phyloP scores from a whole-genome alignment of 73 alveolate species.

The Tetrahymena thermophila region DNA sequence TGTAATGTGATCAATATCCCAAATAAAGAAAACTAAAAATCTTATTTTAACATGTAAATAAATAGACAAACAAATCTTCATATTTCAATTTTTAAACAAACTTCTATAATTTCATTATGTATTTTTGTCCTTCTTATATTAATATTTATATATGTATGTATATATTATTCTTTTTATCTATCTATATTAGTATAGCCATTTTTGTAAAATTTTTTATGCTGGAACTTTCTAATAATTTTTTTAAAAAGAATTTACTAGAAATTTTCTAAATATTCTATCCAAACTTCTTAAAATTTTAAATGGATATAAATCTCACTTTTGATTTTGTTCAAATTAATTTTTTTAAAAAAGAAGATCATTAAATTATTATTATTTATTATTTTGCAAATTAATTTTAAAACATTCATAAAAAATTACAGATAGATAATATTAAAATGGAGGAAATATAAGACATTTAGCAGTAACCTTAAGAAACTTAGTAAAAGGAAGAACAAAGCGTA shows the following conservation, averaged over 20 bases:
- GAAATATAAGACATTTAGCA: background rate
- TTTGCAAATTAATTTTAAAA: no score
- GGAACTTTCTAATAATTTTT: background rate
- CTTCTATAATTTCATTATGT: background rate
- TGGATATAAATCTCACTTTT: background rate
- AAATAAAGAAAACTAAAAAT: no score
- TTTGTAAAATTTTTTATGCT: background rate
- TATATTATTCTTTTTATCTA: no score
- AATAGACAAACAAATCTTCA: no score
- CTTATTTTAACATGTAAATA: no score
- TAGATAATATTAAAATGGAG: background rate
- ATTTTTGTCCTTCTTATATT: no score
- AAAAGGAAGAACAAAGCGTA: background rate
- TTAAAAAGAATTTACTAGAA: background rate
- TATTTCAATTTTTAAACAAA: background rate
- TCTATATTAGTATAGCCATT: background rate
- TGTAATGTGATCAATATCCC: background rate
- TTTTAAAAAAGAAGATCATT: background rate
- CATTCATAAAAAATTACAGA: no score
- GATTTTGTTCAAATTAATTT: no score
- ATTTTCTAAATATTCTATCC: background rate
- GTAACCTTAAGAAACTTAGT: background rate
- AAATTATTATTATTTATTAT: no score
- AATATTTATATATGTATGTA: no score
- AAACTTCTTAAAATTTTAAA: no score